phyloP scores from a whole-genome alignment of 768 basidiomycete genomes.

The Tricholoma hemisulphureum region DNA sequence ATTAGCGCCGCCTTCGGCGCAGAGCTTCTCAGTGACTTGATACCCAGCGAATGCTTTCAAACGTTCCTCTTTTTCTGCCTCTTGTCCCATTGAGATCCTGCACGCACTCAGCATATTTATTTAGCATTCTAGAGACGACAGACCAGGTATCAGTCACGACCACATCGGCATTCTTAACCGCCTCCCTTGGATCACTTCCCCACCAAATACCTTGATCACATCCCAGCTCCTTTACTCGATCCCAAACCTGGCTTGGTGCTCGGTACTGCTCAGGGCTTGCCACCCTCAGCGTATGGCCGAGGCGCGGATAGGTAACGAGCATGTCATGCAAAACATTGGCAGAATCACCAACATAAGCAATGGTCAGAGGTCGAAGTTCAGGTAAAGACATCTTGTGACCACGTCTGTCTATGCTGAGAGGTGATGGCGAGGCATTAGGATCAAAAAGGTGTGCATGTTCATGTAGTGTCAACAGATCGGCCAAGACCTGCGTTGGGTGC shows the following conservation, averaged over 20 bases:
- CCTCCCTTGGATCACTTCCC: slow-evolving; percentile 79
- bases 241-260: slow-evolving; percentile 74
- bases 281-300: slow-evolving; percentile 84
- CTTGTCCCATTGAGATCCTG: slow-evolving; percentile 99
- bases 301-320: slow-evolving; percentile 90
- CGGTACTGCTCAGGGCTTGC: slow-evolving; percentile 79
- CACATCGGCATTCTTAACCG: slow-evolving; percentile 87
- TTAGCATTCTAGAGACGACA: slow-evolving; percentile 17
- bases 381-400: slow-evolving; percentile 30
- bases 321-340: slow-evolving; percentile 97
- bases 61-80: slow-evolving; percentile 86
- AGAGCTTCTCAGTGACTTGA: slow-evolving; percentile 89
- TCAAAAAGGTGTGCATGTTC: slow-evolving; percentile 65
- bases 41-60: slow-evolving; percentile 87
- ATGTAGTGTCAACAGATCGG: slow-evolving; percentile 87
- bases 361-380: slow-evolving; percentile 72
- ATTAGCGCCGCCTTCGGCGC: slow-evolving; percentile 76
- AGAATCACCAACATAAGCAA: slow-evolving; percentile 92
- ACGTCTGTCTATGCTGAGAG: slow-evolving; percentile 20
- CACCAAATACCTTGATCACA: slow-evolving; percentile 74
- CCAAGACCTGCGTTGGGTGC: slow-evolving; percentile 96
- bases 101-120: not conserved
- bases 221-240: slow-evolving; percentile 70
- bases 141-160: slow-evolving; percentile 97
- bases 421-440: slow-evolving; percentile 19